Conservation (phyloP, 2,329 filamentous ascomycete species). For the Alternaria angustiovoidea region DNA sequence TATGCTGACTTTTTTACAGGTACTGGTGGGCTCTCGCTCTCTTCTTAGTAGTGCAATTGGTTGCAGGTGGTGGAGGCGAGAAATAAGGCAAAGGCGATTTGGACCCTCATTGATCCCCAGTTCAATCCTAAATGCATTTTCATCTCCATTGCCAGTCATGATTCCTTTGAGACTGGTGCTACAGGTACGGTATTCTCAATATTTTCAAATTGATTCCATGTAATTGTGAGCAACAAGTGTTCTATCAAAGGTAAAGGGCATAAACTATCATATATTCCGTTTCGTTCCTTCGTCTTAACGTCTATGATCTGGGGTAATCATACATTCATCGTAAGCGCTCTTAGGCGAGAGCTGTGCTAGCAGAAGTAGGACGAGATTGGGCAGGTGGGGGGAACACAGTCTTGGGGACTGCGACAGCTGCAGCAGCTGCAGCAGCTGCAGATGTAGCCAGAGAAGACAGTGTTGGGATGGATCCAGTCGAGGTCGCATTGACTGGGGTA, state of each 20-base stretch:
- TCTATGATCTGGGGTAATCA: slow-evolving; percentile 7
- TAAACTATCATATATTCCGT: slow-evolving; percentile 13
- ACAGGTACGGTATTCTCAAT: background rate
- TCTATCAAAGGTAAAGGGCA: slow-evolving; percentile 2
- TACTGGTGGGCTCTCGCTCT: slow-evolving; percentile 62
- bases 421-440: slow-evolving; percentile 6
- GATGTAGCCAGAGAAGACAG: slow-evolving; percentile 12
- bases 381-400: slow-evolving; percentile 1
- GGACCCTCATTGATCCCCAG: background rate
- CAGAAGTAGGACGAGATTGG: slow-evolving; percentile 5
- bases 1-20: slow-evolving; percentile 40
- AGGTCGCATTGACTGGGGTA: slow-evolving; percentile 4
- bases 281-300: background rate
- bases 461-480: slow-evolving; percentile 11
- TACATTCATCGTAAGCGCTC: background rate
- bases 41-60: slow-evolving; percentile 58
- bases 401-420: slow-evolving; percentile 4
- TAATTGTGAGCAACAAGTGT: background rate
- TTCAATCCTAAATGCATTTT: background rate
- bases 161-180: background rate
- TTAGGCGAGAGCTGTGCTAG: slow-evolving; percentile 13
- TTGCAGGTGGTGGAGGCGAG: slow-evolving; percentile 53
- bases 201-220: background rate
- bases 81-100: slow-evolving; percentile 7
- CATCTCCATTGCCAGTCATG: background rate